A percentile compares a stretch with the other conserved stretches of the same genome.
Conservation (phyloP, 176 grass and related monocot genomes). For the Juncus effusus region DNA sequence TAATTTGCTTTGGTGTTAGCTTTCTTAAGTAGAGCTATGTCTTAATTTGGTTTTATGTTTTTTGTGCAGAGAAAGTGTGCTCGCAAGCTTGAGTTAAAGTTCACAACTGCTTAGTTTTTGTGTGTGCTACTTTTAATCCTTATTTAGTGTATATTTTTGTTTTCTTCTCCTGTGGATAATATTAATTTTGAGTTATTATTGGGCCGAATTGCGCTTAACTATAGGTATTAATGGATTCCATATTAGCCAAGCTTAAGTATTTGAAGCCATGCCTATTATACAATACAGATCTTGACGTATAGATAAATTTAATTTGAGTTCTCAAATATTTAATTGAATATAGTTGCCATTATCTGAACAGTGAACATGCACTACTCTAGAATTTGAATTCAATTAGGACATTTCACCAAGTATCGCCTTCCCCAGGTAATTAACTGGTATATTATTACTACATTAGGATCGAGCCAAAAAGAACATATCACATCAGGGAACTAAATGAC, state of each 20-base stretch:
- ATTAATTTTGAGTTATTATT: background rate
- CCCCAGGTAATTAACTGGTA: background rate
- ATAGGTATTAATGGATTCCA: too few relatives aligned
- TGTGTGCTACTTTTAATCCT: background rate
- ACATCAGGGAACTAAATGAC: background rate
- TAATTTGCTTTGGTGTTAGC: background rate
- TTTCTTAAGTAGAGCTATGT: background rate
- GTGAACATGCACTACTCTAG: background rate
- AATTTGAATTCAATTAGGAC: slow-evolving; percentile 14
- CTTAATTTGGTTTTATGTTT: slow-evolving; percentile 15
- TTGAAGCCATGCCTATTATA: too few relatives aligned
- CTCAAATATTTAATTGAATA: too few relatives aligned
- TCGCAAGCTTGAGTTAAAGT: slow-evolving; percentile 24
- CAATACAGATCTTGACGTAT: too few relatives aligned
- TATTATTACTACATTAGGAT: too few relatives aligned
- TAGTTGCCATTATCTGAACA: too few relatives aligned
- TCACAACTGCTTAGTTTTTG: background rate
- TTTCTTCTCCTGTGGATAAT: background rate
- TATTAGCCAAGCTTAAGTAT: too few relatives aligned
- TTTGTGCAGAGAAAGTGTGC: slow-evolving; percentile 36
- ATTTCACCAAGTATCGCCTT: background rate
- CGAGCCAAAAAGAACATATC: background rate
- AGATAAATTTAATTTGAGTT: too few relatives aligned
- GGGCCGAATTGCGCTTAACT: too few relatives aligned
- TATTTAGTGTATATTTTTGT: too few relatives aligned